A percentile compares a stretch with the other conserved stretches of the same genome.
Evolutionary conservation across 768 basidiomycete species (phyloP).

Genomic region (Lactarius deliciosus): DNA sequence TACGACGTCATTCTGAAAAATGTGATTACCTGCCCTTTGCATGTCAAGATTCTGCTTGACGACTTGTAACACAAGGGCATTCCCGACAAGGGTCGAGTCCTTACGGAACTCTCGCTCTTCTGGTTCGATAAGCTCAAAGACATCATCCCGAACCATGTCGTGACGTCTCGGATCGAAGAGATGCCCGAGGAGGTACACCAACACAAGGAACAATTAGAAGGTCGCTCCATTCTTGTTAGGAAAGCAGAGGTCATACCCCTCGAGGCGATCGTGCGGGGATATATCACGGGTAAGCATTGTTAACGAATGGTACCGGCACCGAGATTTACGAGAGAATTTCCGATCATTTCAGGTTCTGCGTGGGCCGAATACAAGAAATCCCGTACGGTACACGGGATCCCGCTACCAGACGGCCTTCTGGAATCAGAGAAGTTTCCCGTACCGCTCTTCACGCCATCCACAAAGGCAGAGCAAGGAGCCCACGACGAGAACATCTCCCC

Average conservation of each 20-base stretch:
- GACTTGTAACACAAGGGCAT: slow-evolving; percentile 64
- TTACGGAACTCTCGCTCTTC: slow-evolving; percentile 89
- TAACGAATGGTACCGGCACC: not conserved
- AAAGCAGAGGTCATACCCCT: slow-evolving; percentile 88
- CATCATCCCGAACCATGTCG: slow-evolving; percentile 88
- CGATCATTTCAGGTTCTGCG: slow-evolving; percentile 71
- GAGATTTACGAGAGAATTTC: too few relatives aligned
- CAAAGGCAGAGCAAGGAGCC: slow-evolving; percentile 90
- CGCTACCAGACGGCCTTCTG: slow-evolving; percentile 68
- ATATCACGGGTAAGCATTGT: slow-evolving; percentile 75
- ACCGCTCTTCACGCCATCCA: slow-evolving; percentile 94
- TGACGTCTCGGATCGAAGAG: slow-evolving; percentile 69
- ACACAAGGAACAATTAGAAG: slow-evolving; percentile 76
- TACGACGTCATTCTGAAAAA: slow-evolving; percentile 95
- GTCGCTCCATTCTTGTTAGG: slow-evolving; percentile 86
- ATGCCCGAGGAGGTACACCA: slow-evolving; percentile 81
- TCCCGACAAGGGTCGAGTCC: slow-evolving; percentile 86
- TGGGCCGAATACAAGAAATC: slow-evolving; percentile 91
- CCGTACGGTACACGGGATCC: slow-evolving; percentile 86
- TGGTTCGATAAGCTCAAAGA: slow-evolving; percentile 86
- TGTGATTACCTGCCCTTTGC: slow-evolving; percentile 45
- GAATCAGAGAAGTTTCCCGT: slow-evolving; percentile 82
- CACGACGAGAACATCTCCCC: slow-evolving; percentile 99
- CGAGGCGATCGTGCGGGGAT: slow-evolving; percentile 95
- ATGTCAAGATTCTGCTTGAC: not conserved